Evolutionary conservation across 768 basidiomycete genomes (phyloP), one percentile per base, ranked within the genome.

Genomic region (Suillus plorans): DNA sequence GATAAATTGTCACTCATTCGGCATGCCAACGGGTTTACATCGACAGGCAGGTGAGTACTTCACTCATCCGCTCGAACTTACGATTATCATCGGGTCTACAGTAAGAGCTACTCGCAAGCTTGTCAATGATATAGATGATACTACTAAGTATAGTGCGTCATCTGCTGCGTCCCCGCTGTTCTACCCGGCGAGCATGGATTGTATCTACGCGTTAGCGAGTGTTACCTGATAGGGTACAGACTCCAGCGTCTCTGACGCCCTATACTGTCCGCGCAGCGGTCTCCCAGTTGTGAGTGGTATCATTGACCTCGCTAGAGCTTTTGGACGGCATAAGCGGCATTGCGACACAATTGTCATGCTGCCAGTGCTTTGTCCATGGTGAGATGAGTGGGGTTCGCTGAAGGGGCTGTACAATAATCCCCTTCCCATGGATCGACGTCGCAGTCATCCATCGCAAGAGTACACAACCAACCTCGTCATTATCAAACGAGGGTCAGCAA

Each of bases 361-460:
- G 25, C 20, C 64, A 52, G 6, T 56, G 49, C 34, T 34, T 49
- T 53, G 28, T 37, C 10, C 25, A 39, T 28, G 49, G n/a, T 41
- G 47, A 44, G 63, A 56, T 31, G 39, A n/a, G 20, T 55, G 12
- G 18, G 20, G 53, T 36, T 55, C 31, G 53, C 53, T 55, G 53
- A 36, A 63, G 45, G 60, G 31, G 65, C 42, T 59, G 59, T 62
- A 61, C 53, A 36, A 31, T 63, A 47, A 69, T 72, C 72, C 59
- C 61, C 65, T 69, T 69, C 74, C 69, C 68, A 55, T 77, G 80
- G 78, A 85, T 81, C 85, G 78, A 79, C 81, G 81, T 82, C 84
- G 87, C 85, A 89, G 87, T 89, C 86, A 88, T 89, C 87, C 86
- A 88, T 88, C 87, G 87, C 87, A 88, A 82, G 85, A 87, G 79